These are phyloP conservation scores for Calocera cornea DNA, from an alignment of 768 basidiomycete species.

Conservation along the genomic window DNA sequence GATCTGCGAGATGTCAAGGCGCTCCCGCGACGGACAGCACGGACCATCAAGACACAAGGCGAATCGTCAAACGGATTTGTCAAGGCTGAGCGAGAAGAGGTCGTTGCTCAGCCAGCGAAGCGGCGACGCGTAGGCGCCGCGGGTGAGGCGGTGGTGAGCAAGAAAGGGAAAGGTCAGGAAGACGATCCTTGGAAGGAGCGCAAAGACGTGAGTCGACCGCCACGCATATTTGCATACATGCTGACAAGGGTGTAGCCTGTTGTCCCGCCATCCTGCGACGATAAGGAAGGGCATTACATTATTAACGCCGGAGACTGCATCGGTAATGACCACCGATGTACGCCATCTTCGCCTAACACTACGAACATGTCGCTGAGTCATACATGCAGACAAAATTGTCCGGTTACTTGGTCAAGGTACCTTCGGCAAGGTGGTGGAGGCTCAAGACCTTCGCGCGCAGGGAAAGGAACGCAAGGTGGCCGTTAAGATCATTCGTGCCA, in stretches of 20 bases:
- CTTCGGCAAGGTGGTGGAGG: conserved; percentile 97
- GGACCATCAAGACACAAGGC: background rate
- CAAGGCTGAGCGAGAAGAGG: conserved; percentile 33
- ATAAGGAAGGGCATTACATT: conserved; percentile 98
- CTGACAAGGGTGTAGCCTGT: conserved; percentile 17
- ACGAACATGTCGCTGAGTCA: conserved; percentile 7
- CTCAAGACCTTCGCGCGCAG: conserved; percentile 62
- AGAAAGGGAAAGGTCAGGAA: background rate
- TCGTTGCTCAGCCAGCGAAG: conserved; percentile 53
- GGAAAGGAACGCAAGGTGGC: conserved; percentile 48
- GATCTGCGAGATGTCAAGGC: background rate
- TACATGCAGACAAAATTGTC: conserved; percentile 68
- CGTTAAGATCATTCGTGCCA: conserved; percentile 96
- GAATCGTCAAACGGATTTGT: conserved; percentile 7
- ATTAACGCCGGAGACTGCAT: conserved; percentile 85
- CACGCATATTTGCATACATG: conserved; percentile 7
- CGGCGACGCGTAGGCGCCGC: conserved; percentile 27
- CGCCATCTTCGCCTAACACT: conserved; percentile 22
- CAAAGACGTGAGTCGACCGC: conserved; percentile 46
- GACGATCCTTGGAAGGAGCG: conserved; percentile 1
- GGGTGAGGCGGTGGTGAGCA: background rate
- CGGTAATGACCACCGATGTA: conserved; percentile 52
- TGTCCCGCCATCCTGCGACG: conserved; percentile 63
- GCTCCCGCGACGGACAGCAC: conserved; percentile 5
- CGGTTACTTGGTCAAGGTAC: conserved; percentile 90